Base-by-base conservation (phyloP, 768 basidiomycete species). In the Termitomyces sp. region DNA sequence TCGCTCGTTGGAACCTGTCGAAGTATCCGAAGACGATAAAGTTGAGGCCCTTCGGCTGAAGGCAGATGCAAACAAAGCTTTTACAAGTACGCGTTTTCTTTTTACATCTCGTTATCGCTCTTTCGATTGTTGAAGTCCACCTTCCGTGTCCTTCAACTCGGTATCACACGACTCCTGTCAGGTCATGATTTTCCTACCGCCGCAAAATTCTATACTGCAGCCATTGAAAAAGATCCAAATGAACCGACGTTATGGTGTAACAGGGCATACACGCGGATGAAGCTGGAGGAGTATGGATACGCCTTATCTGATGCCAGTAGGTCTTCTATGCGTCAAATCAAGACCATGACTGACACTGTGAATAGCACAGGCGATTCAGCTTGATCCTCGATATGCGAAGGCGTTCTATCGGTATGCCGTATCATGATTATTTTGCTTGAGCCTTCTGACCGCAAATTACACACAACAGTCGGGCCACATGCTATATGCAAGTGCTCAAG, bases 241-340 rank as follows among this genome's bases (percentile, higher is more conserved):
- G 96, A 98, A 68, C 77, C 94, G 56, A 95, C 94, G 14, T 74
- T 96, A 56, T 98, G 92, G 91, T 95, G 91, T 71, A 98, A 98
- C 75, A 84, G 96, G 42, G 94, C 97, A 2, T 92, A 94, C 74
- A 84, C 92, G 14, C 85, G 96, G 55, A 93, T 96, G 74, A 97
- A 92, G 76, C 75, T 98, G 59, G 91, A 99, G 73, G 83, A 99
- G 76, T 89, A 91, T 68, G 97, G 97, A 3, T 94, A 95, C 70
- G 97, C 95, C 15, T 83, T 96, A 32, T 77, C 79, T 34, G 96
- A 98, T 78, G 86, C 94, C 46, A 85, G 94, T 95, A 69, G 72
- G 89, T 83, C 52, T 42, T 45, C n/a, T 52, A 58, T 56, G 57
- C 47, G 57, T 40, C 52, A 20, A 60, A 45, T 20, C 17, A 32